Conservation (phyloP, 768 basidiomycete species). For the Mycena venus region DNA sequence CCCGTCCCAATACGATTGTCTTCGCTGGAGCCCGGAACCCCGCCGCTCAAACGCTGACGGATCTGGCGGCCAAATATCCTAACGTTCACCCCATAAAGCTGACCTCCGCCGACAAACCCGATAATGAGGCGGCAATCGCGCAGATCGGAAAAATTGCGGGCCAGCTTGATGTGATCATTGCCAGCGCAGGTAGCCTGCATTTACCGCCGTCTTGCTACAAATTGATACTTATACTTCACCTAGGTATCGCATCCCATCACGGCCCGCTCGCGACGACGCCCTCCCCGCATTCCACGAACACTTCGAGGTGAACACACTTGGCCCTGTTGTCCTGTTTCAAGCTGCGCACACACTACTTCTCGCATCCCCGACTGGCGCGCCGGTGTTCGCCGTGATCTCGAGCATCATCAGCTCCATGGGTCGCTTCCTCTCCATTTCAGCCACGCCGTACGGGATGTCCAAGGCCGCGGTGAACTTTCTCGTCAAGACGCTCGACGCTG, state of each 20-base stretch:
- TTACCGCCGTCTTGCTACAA: neutral
- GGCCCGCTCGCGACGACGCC: neutral
- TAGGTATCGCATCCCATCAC: neutral
- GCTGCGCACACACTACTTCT: neutral
- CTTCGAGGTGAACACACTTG: neutral
- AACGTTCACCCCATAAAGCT: neutral
- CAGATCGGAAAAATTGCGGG: too few relatives aligned
- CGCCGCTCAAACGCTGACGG: too few relatives aligned
- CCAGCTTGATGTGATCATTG: too few relatives aligned
- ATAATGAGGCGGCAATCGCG: neutral
- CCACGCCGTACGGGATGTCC: conserved; percentile 2
- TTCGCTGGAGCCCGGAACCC: too few relatives aligned
- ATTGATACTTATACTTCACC: neutral
- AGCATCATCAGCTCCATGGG: neutral
- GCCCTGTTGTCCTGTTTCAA: too few relatives aligned
- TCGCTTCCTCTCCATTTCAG: neutral
- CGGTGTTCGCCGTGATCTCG: neutral
- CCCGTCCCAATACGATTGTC: too few relatives aligned
- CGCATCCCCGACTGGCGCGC: neutral
- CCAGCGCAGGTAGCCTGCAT: neutral
- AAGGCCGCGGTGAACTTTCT: conserved; percentile 14
- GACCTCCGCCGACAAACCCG: neutral
- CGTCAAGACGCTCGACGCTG: neutral
- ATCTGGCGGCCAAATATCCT: neutral
- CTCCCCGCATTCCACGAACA: neutral